phyloP scores from a whole-genome alignment of 768 basidiomycete species.

The Pleurotus salmoneostramineus region DNA sequence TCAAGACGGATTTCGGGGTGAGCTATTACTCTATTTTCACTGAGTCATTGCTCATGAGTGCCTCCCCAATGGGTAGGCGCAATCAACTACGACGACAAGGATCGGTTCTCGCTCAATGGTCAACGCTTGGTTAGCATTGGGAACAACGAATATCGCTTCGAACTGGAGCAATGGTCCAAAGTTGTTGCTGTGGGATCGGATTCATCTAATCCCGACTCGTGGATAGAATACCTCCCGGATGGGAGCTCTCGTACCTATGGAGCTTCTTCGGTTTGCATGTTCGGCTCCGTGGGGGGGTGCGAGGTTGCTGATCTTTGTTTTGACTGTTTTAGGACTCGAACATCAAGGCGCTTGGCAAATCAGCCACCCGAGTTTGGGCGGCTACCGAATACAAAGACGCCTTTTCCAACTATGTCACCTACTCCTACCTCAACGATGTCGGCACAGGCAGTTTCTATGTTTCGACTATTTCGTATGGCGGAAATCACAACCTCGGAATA shows the following conservation, averaged over 20 bases:
- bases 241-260: slow-evolving; percentile 8
- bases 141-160: slow-evolving; percentile 10
- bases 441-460: not conserved
- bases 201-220: slow-evolving; percentile 8
- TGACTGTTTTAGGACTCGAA: slow-evolving; percentile 7
- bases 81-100: slow-evolving; percentile 10
- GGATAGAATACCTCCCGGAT: slow-evolving; percentile 10
- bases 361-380: slow-evolving; percentile 10
- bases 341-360: slow-evolving; percentile 9
- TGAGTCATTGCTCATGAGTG: too few species aligned
- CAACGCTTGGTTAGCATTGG: slow-evolving; percentile 9
- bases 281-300: not conserved
- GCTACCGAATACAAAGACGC: slow-evolving; percentile 5
- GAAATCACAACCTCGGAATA: not conserved
- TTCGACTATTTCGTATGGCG: not conserved
- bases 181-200: slow-evolving; percentile 5
- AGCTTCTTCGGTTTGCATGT: not conserved
- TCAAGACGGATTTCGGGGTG: slow-evolving; percentile 11
- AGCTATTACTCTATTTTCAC: not conserved
- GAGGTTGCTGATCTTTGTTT: not conserved
- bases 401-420: slow-evolving; percentile 9
- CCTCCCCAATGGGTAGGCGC: not conserved
- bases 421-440: slow-evolving; percentile 6
- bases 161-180: slow-evolving; percentile 11
- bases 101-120: slow-evolving; percentile 9